Base-by-base conservation (phyloP, 208 protist genomes). In the Kentomonas sorsogonicus region DNA sequence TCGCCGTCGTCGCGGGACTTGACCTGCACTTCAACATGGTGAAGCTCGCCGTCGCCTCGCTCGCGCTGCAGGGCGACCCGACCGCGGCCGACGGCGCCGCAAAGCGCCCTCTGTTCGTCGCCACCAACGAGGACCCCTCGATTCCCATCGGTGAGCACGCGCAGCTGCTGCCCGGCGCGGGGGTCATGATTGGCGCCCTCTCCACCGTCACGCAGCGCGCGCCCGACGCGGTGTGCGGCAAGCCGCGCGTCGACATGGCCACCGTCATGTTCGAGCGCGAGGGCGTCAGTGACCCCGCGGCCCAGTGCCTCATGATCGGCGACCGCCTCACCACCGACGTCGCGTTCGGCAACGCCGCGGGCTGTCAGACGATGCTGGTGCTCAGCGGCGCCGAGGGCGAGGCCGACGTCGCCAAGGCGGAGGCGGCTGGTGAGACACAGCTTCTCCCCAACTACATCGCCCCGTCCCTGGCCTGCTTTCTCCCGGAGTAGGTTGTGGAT, bases 291-390 rank as follows among this genome's bases (percentile, higher is more conserved):
- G 41, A 85, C 36, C 68, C 74, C 16, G 40, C 41, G 29, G 50
- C 58, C 56, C 29, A 38, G 43, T 91, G 83, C 68, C 55, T 91
- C 44, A 91, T 91, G 83, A 58, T 91, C 10, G 83, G 83, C 1
- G 83, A 91, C 45, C 79, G 83, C 9, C 69, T 91, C 7, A 81
- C 69, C n/a, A 91, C 83, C 10, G 83, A 91, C 51, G 69, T 91
- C 20, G 77, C 71, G 10, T 91, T 91, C 78, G 83, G 83, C 18
- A 86, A 86, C 53, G 69, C 39, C 0, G 77, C 79, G 3, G 58
- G 65, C 0, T 85, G 75, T 46, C 56, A 72, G 39, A 84, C 72
- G 15, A 75, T 91, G 73, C 58, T 91, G 10, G 83, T 91, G 48
- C 67, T 91, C 33, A 85, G 59, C 60, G 83, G 83, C 1, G 66